Evolutionary conservation across 345 rosid species (phyloP), one percentile per base, ranked within the genome.

Genomic region (Lenwebbia sp.): DNA sequence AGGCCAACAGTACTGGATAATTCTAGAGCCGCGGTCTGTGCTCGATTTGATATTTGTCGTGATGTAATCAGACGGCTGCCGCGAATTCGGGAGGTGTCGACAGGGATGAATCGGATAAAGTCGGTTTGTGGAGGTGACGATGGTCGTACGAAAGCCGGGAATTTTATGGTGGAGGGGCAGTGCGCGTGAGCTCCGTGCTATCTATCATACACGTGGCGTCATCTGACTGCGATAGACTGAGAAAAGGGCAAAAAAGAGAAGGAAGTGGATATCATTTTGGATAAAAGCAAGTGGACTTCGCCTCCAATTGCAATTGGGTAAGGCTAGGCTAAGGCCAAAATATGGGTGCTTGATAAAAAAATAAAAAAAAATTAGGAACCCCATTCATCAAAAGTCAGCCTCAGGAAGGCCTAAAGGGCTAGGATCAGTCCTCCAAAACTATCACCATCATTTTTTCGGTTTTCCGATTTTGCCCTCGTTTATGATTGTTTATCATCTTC

Each of bases 141-240:
- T 19, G 13, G 58, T 41, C 44, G 12, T 9, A 13, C 33, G n/a
- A 8, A 21, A 11, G 23, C 17, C 4, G 2, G 40, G 56, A 53
- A 52, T 37, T 30, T 21, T 54, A 85, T n/a, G 84, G 87, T 49
- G 41, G 21, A 53, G 19, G 58, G 14, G 49, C 25, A 65, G 84
- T 15, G 84, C 33, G 81, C 84, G 84, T 85, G 87, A 81, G 37
- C 76, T 15, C 8, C 23, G 50, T 19, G 65, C 87, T 25, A 47
- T 55, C 87, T 25, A 47, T 55, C 87, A 21, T n/a, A 81, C 87
- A 85, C 87, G 75, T 85, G 87, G 87, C 83, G 37, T 12, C 65
- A 82, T 44, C 49, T 4, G 51, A 26, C 12, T 25, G 49, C 1
- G 26, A 1, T 10, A 17, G 6, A 8, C 12, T 37, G 11, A 5